phyloP scores from a whole-genome alignment of 768 basidiomycete genomes.

The Trametes punicea region DNA sequence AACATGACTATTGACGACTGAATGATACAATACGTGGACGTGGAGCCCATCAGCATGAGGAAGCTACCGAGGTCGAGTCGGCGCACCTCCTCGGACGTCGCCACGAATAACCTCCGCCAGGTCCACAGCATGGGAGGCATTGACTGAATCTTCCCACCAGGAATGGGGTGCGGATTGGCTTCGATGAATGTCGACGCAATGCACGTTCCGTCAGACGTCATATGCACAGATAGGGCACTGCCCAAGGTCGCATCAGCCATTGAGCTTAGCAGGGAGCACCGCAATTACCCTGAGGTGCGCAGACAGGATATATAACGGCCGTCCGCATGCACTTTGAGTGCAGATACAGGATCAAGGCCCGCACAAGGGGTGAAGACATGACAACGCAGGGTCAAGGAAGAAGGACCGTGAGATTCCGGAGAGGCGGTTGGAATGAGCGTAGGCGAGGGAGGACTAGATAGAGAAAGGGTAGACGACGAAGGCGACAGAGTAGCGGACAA shows the following conservation, averaged over 20 bases:
- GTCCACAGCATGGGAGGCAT: constrained; percentile 29
- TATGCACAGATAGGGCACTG: constrained; percentile 55
- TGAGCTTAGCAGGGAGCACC: neutral
- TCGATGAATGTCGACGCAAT: constrained; percentile 33
- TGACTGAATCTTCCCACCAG: constrained; percentile 32
- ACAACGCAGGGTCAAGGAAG: constrained; percentile 23
- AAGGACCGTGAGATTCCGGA: constrained; percentile 31
- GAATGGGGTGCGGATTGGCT: constrained; percentile 24
- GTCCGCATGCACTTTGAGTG: constrained; percentile 45
- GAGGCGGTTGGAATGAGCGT: neutral
- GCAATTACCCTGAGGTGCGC: constrained; percentile 61
- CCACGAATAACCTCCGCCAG: constrained; percentile 34
- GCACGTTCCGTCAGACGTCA: constrained; percentile 49
- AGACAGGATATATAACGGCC: constrained; percentile 47
- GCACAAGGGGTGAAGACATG: constrained; percentile 47
- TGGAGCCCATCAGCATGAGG: neutral
- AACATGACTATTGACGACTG: constrained; percentile 38
- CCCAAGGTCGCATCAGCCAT: too few species aligned
- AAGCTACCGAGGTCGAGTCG: neutral
- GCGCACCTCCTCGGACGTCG: constrained; percentile 29
- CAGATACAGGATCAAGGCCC: constrained; percentile 42
- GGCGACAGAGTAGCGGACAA: constrained; percentile 19
- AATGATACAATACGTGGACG: neutral
- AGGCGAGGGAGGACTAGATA: constrained; percentile 29
- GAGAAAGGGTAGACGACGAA: constrained; percentile 20